Conservation (phyloP, 164 flowering plant genomes). For the Piper longum region DNA sequence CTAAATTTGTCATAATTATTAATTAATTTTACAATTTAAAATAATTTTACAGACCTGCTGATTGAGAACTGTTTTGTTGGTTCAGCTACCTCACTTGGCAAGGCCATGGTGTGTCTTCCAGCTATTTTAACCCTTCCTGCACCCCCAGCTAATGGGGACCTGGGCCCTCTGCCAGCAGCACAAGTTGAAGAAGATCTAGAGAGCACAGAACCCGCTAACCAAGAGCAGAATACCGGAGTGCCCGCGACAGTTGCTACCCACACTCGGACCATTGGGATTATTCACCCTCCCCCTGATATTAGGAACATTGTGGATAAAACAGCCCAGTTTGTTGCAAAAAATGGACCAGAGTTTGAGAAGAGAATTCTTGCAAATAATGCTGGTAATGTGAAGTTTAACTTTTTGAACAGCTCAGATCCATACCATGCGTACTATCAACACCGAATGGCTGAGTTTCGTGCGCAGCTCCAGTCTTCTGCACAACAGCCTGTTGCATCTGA, state of each 20-base stretch:
- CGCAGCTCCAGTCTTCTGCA: conserved; percentile 39
- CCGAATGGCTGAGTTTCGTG: conserved; percentile 62
- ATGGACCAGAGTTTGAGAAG: conserved; percentile 92
- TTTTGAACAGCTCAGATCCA: conserved; percentile 75
- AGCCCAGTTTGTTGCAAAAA: conserved; percentile 79
- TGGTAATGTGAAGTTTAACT: conserved; percentile 80
- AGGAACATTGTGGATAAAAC: conserved; percentile 84
- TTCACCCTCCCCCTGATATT: conserved; percentile 92
- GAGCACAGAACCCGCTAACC: conserved; percentile 23
- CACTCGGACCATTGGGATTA: conserved; percentile 86
- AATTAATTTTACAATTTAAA: too few species aligned
- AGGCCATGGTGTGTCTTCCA: conserved; percentile 38
- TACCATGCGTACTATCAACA: conserved; percentile 96
- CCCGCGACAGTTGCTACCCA: conserved; percentile 55
- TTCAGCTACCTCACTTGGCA: not conserved
- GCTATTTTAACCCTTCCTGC: conserved; percentile 81
- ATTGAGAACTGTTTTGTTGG: not conserved
- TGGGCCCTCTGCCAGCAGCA: conserved; percentile 58
- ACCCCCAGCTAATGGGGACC: conserved; percentile 75
- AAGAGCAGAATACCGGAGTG: conserved; percentile 24
- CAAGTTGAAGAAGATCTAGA: conserved; percentile 22
- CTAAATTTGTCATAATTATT: too few species aligned
- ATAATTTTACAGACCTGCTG: too few species aligned
- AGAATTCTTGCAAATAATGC: conserved; percentile 73
- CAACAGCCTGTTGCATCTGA: conserved; percentile 25